Percentiles rank a stretch among this genome's conserved stretches.
Evolutionary conservation across 176 grass and related monocot species (phyloP).

Genomic region (Aegilops sharonensis): DNA sequence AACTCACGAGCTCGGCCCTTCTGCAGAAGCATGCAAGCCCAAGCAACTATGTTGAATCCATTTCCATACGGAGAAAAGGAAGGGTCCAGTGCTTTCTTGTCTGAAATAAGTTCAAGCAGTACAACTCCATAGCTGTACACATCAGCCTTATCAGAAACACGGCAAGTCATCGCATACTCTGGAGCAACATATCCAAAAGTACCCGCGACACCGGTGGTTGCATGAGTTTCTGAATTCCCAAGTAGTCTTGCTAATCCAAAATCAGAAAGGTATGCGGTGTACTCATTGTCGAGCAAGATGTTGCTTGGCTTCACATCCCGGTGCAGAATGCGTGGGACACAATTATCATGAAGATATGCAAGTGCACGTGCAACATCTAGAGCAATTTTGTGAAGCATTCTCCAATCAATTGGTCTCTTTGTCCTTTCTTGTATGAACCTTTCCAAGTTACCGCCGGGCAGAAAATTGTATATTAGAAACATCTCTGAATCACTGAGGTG

Average conservation of each 20-base stretch:
- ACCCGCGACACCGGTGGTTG: constrained; percentile 93
- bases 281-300: constrained; percentile 83
- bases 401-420: constrained; percentile 80
- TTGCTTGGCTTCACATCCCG: constrained; percentile 96
- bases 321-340: constrained; percentile 83
- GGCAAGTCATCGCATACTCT: constrained; percentile 96
- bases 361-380: constrained; percentile 88
- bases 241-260: constrained; percentile 93
- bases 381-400: constrained; percentile 98
- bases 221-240: constrained; percentile 96
- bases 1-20: constrained; percentile 86
- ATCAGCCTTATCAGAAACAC: constrained; percentile 97
- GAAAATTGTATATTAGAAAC: constrained; percentile 98
- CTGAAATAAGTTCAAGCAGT: constrained; percentile 84
- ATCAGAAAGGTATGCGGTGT: constrained; percentile 85
- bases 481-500: constrained; percentile 82
- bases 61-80: constrained; percentile 98
- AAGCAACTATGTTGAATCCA: constrained; percentile 96
- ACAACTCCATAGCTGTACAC: constrained; percentile 98
- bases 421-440: constrained; percentile 87
- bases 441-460: constrained; percentile 91
- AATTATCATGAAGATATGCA: constrained; percentile 77
- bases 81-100: constrained; percentile 90
- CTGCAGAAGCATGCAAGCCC: constrained; percentile 91
- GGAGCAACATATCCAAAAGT: constrained; percentile 97